phyloP scores from a whole-genome alignment of 306 rosid species.

The Spatholobus suberectus region DNA sequence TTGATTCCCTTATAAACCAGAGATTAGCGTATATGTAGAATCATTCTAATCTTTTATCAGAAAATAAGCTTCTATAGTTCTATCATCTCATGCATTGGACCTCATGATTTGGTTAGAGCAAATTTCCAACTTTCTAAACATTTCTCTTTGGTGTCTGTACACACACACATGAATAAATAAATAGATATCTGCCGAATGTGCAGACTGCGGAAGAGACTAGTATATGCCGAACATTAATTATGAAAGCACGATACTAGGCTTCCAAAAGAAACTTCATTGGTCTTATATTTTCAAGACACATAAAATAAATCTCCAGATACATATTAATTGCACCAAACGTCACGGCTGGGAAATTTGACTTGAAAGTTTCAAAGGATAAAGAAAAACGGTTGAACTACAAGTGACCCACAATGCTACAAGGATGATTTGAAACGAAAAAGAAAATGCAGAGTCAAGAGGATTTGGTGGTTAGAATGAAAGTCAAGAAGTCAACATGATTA shows the following conservation, averaged over 20 bases:
- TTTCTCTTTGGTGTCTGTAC: background rate
- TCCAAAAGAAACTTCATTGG: background rate
- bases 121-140: background rate
- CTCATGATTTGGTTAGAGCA: background rate
- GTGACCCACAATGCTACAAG: background rate
- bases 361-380: background rate
- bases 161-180: background rate
- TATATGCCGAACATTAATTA: background rate
- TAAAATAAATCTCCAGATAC: background rate
- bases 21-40: background rate
- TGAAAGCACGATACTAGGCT: background rate
- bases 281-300: background rate
- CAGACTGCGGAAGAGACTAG: background rate
- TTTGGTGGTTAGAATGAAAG: background rate
- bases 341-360: background rate
- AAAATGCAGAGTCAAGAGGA: slow-evolving; percentile 5
- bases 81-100: background rate
- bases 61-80: background rate
- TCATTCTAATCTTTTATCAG: background rate
- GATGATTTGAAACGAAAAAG: background rate
- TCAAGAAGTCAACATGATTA: slow-evolving; percentile 15
- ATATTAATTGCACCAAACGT: background rate
- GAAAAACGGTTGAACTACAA: slow-evolving; percentile 22
- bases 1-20: background rate
- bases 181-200: background rate